Conservation (phyloP, 2,329 filamentous ascomycete genomes). For the Trichophaea hybrida region DNA sequence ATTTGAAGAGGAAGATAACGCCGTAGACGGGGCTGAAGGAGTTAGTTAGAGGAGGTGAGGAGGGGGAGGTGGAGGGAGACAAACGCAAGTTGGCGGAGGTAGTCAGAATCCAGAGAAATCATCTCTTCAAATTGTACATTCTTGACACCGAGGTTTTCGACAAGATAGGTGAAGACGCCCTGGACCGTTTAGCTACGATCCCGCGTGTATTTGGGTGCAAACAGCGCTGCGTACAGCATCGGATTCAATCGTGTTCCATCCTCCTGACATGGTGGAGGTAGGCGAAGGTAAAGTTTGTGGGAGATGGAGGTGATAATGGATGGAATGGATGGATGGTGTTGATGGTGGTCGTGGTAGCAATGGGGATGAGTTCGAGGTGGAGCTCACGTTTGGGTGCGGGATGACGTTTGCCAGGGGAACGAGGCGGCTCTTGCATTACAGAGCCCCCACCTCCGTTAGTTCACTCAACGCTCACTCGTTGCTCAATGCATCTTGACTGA, state of each 20-base stretch:
- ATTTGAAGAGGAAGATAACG: slow-evolving; percentile 99
- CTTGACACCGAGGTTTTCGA: slow-evolving; percentile 82
- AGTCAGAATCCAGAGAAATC: slow-evolving; percentile 67
- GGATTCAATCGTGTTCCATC: slow-evolving; percentile 96
- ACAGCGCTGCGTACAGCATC: slow-evolving; percentile 58
- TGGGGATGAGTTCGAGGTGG: background rate
- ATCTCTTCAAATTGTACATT: slow-evolving; percentile 96
- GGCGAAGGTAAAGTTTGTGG: background rate
- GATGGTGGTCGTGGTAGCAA: background rate
- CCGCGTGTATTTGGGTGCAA: background rate
- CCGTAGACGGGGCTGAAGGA: slow-evolving; percentile 60
- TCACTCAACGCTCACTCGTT: too few species aligned
- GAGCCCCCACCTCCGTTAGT: too few species aligned
- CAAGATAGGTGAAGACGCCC: slow-evolving; percentile 95
- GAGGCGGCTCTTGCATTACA: too few species aligned
- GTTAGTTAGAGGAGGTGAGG: background rate
- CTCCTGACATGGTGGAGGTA: slow-evolving; percentile 48
- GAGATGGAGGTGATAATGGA: background rate
- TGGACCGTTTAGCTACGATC: slow-evolving; percentile 28
- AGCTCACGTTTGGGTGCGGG: background rate
- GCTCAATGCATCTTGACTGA: too few species aligned
- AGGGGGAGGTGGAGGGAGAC: slow-evolving; percentile 14
- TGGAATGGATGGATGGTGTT: background rate
- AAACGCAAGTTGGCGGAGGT: slow-evolving; percentile 45
- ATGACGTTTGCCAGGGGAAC: too few species aligned